Percentiles rank a stretch among this genome's conserved stretches.
These are phyloP conservation scores for Colletotrichum abscissum DNA, from an alignment of 2,329 filamentous ascomycete species.

Conservation along the genomic window DNA sequence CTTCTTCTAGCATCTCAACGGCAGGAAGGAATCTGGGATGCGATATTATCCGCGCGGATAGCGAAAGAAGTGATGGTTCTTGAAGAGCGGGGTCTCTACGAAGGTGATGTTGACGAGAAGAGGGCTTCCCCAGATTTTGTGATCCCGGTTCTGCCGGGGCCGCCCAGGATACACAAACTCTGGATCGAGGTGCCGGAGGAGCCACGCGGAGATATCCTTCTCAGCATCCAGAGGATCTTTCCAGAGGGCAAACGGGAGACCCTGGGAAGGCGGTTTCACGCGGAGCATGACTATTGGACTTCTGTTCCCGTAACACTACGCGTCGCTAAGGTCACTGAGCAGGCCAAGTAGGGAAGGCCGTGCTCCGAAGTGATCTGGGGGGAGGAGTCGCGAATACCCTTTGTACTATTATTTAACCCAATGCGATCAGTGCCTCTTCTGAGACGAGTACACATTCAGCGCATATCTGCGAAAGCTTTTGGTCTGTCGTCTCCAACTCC, in stretches of 20 bases:
- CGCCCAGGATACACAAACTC: neutral
- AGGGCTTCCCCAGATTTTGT: neutral
- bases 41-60: slow-evolving; percentile 43
- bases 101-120: slow-evolving; percentile 38
- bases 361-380: neutral
- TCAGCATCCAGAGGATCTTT: neutral
- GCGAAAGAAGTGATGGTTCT: slow-evolving; percentile 50
- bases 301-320: neutral
- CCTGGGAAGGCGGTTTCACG: neutral
- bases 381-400: neutral
- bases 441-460: neutral
- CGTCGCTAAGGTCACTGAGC: neutral
- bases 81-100: slow-evolving; percentile 44
- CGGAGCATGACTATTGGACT: neutral
- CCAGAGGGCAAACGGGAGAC: neutral
- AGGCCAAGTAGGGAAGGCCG: no score
- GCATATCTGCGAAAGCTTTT: neutral
- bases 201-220: neutral
- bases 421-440: neutral
- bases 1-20: slow-evolving; percentile 45
- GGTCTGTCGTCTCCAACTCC: neutral
- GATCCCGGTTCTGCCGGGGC: neutral
- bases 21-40: slow-evolving; percentile 56
- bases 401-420: neutral
- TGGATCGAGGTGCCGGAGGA: neutral